Base-by-base conservation (phyloP, 345 rosid genomes). In the Euphorbia pulcherrima region DNA sequence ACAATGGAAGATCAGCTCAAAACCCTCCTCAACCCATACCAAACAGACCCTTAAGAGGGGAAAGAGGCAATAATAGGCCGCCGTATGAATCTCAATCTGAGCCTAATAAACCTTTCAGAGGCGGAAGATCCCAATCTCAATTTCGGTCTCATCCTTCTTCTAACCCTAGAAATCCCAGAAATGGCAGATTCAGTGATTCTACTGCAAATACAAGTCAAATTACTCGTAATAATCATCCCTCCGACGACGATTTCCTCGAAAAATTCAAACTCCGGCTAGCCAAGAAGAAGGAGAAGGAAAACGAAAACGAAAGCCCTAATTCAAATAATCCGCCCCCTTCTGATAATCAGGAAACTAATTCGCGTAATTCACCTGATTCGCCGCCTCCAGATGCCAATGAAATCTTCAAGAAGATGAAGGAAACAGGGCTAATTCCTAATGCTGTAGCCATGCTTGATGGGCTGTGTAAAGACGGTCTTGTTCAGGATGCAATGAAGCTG, bases 361-460 rank as follows among this genome's bases (percentile, higher is more conserved):
- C n/a, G n/a, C n/a, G n/a, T n/a, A n/a, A n/a, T n/a, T n/a, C n/a
- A n/a, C n/a, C n/a, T n/a, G n/a, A n/a, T n/a, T n/a, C 41, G 2
- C 68, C 68, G 8, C 72, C 72, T 11, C 68, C 58, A 16, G 72
- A 73, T 52, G 72, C 77, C 5, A 79, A 84, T 67, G 86, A 81
- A 74, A 86, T 91, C 65, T 94, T 91, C 81, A 79, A 77, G 81
- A 83, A 83, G 72, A 89, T 89, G 96, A 94, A 94, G 77, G 95
- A 88, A 80, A 85, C 91, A 6, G 99, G 97, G 60, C 84, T 94
- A 11, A 87, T 91, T 55, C 97, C 93, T 5, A 94, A 82, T 69
- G 97, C 97, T 0, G 97, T 91, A 3, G 87, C 96, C 13, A 94
- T 94, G 97, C 95, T 94, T 24, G 99, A 94, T 60, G 97, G 99